Base-by-base conservation (phyloP, 176 grass and related monocot species). In the Triticum urartu region DNA sequence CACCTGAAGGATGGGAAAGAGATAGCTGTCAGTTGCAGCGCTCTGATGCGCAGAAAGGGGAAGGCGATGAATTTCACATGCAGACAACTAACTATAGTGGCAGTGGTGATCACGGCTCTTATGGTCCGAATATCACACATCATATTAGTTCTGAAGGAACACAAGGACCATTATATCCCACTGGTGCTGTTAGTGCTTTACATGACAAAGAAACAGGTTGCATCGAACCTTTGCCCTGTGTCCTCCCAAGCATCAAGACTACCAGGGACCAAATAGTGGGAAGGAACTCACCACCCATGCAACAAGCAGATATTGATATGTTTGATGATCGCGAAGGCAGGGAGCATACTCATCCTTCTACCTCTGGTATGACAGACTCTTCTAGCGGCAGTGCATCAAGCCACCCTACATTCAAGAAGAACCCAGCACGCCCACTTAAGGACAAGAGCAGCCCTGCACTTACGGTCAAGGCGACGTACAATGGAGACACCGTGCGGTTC, bases 401-500 rank as follows among this genome's bases (percentile, higher is more conserved):
- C 35, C 79, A 85, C 28, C 90, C 89, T 30, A 92, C 85, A 81
- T 90, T 91, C 80, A 93, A 94, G 81, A 85, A 86, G 82, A 93
- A 86, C 45, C 80, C 64, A 17, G 74, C 39, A 43, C 36, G 1
- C 1, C 12, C 35, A 62, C 11, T 35, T 63, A 72, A 50, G 72
- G 87, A 80, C 33, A 59, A 43, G 45, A 79, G 21, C 56, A 77
- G 71, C 50, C 71, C 88, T n/a, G 28, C 79, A 4, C 84, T 99
- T 5, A 94, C 90, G 4, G 83, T 96, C 3, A 99, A 99, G 85
- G 97, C 94, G 32, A 91, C 90, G n/a, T 99, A 94, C 64, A 96
- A 94, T 0, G 87, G 78, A 11, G 94, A 96, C 89, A 99, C 83
- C 0, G 97, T 96, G 80, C 79, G 97, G 62, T 99, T 99, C 85